Conservation (phyloP, 768 basidiomycete genomes). For the Podaxis carcinomalis region DNA sequence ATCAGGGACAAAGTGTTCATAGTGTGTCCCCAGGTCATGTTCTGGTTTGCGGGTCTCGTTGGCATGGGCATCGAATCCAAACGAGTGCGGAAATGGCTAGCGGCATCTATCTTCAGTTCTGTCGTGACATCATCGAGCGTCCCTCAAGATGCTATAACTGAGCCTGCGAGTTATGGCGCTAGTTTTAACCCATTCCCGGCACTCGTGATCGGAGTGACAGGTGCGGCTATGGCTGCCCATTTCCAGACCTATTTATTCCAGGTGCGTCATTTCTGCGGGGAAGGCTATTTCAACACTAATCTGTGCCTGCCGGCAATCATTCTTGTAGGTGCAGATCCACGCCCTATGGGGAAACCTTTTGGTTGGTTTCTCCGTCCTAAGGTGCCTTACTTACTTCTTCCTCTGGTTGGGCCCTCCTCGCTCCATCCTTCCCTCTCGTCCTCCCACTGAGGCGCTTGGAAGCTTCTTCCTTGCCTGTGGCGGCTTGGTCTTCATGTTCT, state of each 20-base stretch:
- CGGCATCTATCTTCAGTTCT: conserved; percentile 44
- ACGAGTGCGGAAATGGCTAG: conserved; percentile 68
- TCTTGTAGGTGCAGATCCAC: conserved; percentile 77
- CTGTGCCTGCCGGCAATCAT: neutral
- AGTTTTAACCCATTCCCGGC: conserved; percentile 94
- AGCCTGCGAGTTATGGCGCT: conserved; percentile 68
- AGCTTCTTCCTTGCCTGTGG: conserved; percentile 86
- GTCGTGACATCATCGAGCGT: conserved; percentile 20
- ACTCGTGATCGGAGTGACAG: conserved; percentile 89
- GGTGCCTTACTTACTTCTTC: conserved; percentile 93
- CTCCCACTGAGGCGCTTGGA: conserved; percentile 89
- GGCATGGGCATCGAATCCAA: conserved; percentile 92
- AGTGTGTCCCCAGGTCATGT: conserved; percentile 64
- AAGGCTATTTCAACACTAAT: neutral
- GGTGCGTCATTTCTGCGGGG: conserved; percentile 26
- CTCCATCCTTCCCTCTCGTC: conserved; percentile 84
- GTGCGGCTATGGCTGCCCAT: conserved; percentile 91
- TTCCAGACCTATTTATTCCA: conserved; percentile 89
- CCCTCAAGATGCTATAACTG: conserved; percentile 42
- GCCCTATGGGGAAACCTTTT: conserved; percentile 88
- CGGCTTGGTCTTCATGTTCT: conserved; percentile 86
- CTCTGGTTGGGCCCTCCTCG: conserved; percentile 82
- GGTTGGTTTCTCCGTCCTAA: conserved; percentile 68
- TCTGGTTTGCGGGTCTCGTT: conserved; percentile 88
- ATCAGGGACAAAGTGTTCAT: neutral